Base-by-base conservation (phyloP, 1,284 basidiomycete species). In the Rhodotorula glutinis region DNA sequence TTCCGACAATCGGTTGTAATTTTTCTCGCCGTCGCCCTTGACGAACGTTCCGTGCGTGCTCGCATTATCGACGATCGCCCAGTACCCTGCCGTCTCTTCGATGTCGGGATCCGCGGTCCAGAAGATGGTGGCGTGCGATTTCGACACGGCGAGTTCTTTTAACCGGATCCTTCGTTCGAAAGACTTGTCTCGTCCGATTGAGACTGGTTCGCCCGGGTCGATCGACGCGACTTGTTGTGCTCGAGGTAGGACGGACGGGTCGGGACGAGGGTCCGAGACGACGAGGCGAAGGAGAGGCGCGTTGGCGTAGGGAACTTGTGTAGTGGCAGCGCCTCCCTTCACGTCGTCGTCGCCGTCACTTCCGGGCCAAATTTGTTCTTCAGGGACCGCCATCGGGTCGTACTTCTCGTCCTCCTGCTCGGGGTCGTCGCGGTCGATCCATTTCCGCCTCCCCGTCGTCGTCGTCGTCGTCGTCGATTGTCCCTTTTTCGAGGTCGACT, bases 291-390 rank as follows among this genome's bases (percentile, higher is more conserved):
- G 57, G 4, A 67, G 44, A 3, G 71, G 71, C 1, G 65, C 65
- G 14, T 62, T 52, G 70, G 95, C 91, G 27, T 43, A 57, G 0
- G 47, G 63, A 38, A 68, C 66, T 21, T 30, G 53, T n/a, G n/a
- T n/a, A 2, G 38, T 25, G 23, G 23, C 53, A 13, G 27, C 53
- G 33, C 23, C 53, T 14, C 17, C 52, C 1, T 23, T 21, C 21
- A 40, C 53, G 19, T 38, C 7, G 10, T 40, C 53, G 4, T 53
- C 57, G n/a, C 60, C 60, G 29, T 60, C 63, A 46, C 43, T 17
- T 21, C 44, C 60, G 2, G 70, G 70, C 66, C 70, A 71, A 27
- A 64, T 30, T 23, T 71, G 70, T 11, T 71, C 70, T 19, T 58
- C 44, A 2, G 66, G 66, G 5, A 71, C 47, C 8, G 61, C 51